A percentile compares a stretch with the other conserved stretches of the same genome.
Conservation (phyloP, 768 basidiomycete genomes). For the Lactifluus subvellereus region DNA sequence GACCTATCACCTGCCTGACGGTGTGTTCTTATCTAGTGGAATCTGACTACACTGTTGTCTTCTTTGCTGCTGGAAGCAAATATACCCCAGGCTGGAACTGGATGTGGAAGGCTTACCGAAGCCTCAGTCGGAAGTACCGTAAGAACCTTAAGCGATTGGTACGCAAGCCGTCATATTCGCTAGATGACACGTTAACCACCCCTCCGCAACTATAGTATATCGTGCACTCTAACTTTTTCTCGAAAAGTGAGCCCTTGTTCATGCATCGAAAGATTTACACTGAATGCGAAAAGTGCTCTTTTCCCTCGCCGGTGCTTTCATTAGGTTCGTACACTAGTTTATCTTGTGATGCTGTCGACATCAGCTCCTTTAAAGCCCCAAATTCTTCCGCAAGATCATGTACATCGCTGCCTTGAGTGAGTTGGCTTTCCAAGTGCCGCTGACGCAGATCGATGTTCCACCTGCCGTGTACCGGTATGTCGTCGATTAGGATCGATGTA, state of each 20-base stretch:
- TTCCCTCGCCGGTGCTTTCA: slow-evolving; percentile 80
- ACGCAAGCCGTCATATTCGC: slow-evolving; percentile 27
- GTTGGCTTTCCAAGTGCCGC: slow-evolving; percentile 66
- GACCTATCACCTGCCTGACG: neutral
- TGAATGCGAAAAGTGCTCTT: slow-evolving; percentile 61
- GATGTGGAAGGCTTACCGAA: slow-evolving; percentile 88
- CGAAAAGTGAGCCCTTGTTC: slow-evolving; percentile 55
- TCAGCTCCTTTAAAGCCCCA: slow-evolving; percentile 49
- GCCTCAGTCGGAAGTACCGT: slow-evolving; percentile 73
- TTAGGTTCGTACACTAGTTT: slow-evolving; percentile 47
- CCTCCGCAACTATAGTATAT: slow-evolving; percentile 50
- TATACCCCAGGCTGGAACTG: slow-evolving; percentile 81
- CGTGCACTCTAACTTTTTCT: slow-evolving; percentile 83
- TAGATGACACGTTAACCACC: slow-evolving; percentile 14
- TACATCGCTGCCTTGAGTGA: slow-evolving; percentile 76
- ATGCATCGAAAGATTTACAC: neutral
- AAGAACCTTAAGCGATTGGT: slow-evolving; percentile 85
- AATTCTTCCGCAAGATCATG: slow-evolving; percentile 80
- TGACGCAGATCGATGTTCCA: slow-evolving; percentile 85
- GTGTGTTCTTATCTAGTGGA: slow-evolving; percentile 51
- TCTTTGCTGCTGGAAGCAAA: slow-evolving; percentile 74
- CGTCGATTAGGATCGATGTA: neutral
- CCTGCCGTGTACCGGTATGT: slow-evolving; percentile 78
- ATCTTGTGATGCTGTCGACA: neutral
- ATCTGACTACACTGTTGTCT: slow-evolving; percentile 82